Base-by-base conservation (phyloP, 768 basidiomycete species). In the Tricholoma bakamatsutake region DNA sequence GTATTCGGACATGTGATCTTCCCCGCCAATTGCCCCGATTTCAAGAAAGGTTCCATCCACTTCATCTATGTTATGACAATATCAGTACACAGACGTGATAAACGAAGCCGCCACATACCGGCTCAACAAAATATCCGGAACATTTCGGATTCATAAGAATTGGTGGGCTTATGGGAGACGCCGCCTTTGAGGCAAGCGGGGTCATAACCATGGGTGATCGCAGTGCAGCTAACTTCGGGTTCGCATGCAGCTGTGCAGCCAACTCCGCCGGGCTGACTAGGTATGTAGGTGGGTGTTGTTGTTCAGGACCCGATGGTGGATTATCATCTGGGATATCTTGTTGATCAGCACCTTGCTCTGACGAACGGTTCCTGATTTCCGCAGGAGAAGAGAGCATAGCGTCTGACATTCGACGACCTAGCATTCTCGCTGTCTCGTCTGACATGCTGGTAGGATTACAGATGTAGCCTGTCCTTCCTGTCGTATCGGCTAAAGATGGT, bases 51-150 rank as follows among this genome's bases (percentile, higher is more conserved):
- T 50, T 93, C 85, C 96, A 99, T 99, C 97, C 96, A 99, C 64
- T 85, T 87, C 83, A 97, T 86, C 93, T 91, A 60, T 28, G n/a
- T n/a, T 3, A 5, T 17, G 13, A 56, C 13, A 51, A 31, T 40
- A 37, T 28, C 49, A 24, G 50, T 49, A 33, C 9, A 58, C 21
- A 7, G 7, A 9, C 10, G 21, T 15, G 18, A 48, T 28, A 27
- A 52, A 46, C 46, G 13, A 33, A 31, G 30, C 40, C 56, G 5
- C 37, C 27, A 78, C 90, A 62, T 64, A 97, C 93, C 33, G 94
- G 93, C 67, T 98, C 96, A 45, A 98, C 84, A 66, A 98, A 98
- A 69, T 99, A 99, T 7, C 94, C 95, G 1, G 94, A 96, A 70
- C 97, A 98, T 63, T 87, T 86, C 12, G 87, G 75, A 64, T 94